Evolutionary conservation across 169 alveolate genomes (phyloP), one percentile per base, ranked within the genome.

Genomic region (Eimeria acervulina): DNA sequence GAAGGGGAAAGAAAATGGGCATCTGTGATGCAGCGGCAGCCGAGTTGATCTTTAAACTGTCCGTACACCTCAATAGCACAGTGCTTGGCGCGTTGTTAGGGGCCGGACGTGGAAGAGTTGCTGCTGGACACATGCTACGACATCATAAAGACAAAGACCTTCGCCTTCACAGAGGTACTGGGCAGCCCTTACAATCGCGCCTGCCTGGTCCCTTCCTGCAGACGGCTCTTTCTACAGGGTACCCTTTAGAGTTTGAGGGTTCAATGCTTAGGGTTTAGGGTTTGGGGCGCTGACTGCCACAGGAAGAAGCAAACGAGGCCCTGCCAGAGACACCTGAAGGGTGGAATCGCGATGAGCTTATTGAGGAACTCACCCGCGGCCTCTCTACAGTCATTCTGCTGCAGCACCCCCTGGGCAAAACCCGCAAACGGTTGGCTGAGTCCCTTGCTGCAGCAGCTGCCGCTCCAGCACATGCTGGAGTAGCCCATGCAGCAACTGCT

Each of bases 81-180:
- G 78, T 0, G 44, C 31, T 36, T 74, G 85, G 59, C 85, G 61
- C 47, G 63, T 51, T 23, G 23, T 84, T 68, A 84, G 92, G 92
- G 78, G 10, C 52, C 76, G 13, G 78, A 31, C 2, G 92, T 84
- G 92, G 92, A 84, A 42, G 92, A 84, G 61, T 44, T 84, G 78
- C 26, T 84, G 78, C 92, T 84, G 33, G 92, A 84, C 78, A 84
- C 76, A 52, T 84, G 92, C 92, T 84, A 84, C 33, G 92, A 84
- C 55, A 84, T 84, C 28, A 51, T 84, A 31, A 40, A 68, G 55
- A 52, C 92, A 23, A 84, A 84, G 63, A 84, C 92, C 19, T 51
- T 84, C 55, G 92, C 76, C 74, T 84, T 84, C 78, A 84, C 78
- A 6, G 92, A 84, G 92, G 92, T 84, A 84, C 85, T 72, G 51